Evolutionary conservation across 768 basidiomycete species (phyloP).

Genomic region (Boletus pseudopeckii): DNA sequence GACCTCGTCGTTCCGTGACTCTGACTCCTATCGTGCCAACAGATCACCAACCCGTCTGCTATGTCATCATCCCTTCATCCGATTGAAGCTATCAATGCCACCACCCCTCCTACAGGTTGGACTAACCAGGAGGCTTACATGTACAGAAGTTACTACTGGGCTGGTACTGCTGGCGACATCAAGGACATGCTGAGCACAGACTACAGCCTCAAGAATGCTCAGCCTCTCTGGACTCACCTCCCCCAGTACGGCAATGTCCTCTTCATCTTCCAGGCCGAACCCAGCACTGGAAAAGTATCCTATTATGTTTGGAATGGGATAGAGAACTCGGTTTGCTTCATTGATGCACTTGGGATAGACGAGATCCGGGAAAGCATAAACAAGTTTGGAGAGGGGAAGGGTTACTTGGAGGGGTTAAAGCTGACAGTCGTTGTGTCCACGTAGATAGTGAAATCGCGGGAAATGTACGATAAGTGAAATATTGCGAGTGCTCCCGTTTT

Average conservation of each 20-base stretch:
- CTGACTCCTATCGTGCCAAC: not conserved
- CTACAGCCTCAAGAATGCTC: not conserved
- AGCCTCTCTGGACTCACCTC: not conserved
- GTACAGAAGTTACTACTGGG: not conserved
- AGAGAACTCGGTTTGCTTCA: not conserved
- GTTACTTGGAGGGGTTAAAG: not conserved
- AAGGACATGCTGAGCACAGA: not conserved
- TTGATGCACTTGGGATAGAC: not conserved
- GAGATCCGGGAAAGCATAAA: not conserved
- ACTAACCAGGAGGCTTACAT: not conserved
- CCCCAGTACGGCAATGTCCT: not conserved
- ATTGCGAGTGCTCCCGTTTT: too few relatives aligned
- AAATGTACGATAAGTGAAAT: not conserved
- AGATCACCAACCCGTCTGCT: not conserved
- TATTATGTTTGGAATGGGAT: slow-evolving; percentile 6
- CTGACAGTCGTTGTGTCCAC: not conserved
- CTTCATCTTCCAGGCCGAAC: slow-evolving; percentile 2
- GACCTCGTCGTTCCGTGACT: not conserved
- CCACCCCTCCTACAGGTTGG: not conserved
- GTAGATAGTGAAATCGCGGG: not conserved
- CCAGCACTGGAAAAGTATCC: not conserved
- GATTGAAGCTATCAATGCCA: not conserved
- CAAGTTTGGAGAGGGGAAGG: not conserved
- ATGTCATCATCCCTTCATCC: not conserved
- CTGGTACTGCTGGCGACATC: not conserved